Conservation (phyloP, 768 basidiomycete genomes). For the Galerina marginata region DNA sequence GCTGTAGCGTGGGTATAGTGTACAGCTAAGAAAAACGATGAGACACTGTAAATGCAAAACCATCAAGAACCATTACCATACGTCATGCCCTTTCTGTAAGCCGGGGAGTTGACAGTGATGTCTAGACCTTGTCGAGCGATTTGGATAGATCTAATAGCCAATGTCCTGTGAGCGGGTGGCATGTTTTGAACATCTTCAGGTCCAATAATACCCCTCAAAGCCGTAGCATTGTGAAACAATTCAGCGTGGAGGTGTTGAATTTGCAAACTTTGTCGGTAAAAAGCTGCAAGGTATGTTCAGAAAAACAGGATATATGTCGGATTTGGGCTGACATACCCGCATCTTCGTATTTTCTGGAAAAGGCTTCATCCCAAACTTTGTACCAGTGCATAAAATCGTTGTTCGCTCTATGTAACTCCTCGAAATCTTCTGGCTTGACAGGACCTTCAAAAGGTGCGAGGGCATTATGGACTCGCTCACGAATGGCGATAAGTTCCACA, state of each 20-base stretch:
- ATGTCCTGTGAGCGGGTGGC: slow-evolving; percentile 74
- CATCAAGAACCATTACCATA: slow-evolving; percentile 59
- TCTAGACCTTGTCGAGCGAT: slow-evolving; percentile 83
- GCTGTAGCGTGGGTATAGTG: slow-evolving; percentile 92
- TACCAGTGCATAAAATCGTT: slow-evolving; percentile 84
- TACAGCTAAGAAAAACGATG: slow-evolving; percentile 57
- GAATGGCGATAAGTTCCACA: slow-evolving; percentile 89
- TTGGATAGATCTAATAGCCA: slow-evolving; percentile 83
- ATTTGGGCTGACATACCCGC: slow-evolving; percentile 55
- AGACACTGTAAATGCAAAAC: not conserved
- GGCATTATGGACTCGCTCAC: slow-evolving; percentile 85
- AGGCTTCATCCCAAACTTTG: slow-evolving; percentile 76
- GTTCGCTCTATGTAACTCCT: slow-evolving; percentile 74
- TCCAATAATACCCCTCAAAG: slow-evolving; percentile 80
- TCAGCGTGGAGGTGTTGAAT: slow-evolving; percentile 90
- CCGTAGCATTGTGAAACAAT: slow-evolving; percentile 84
- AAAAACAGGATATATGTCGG: not conserved
- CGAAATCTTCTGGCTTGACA: slow-evolving; percentile 74
- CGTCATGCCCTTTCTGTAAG: slow-evolving; percentile 91
- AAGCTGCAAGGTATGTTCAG: slow-evolving; percentile 49
- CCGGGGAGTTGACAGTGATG: slow-evolving; percentile 82
- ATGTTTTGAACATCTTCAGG: slow-evolving; percentile 88
- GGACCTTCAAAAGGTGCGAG: slow-evolving; percentile 81
- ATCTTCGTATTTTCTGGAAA: slow-evolving; percentile 83
- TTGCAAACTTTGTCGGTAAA: slow-evolving; percentile 87